phyloP scores from a whole-genome alignment of 805 yeast genomes.

The Teunomyces gatunensis region DNA sequence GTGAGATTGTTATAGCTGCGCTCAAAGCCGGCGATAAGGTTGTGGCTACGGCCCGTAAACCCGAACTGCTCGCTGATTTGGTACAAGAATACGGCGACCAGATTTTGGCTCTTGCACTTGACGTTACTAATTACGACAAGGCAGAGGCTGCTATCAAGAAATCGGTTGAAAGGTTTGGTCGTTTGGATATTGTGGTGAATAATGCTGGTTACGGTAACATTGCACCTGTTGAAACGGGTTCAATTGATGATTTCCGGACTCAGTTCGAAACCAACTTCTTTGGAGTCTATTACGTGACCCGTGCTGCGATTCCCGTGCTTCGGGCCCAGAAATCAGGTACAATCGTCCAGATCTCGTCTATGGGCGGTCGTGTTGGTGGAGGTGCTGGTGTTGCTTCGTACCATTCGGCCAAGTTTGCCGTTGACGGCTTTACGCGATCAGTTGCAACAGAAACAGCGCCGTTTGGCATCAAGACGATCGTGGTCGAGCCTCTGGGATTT shows the following conservation, averaged over 20 bases:
- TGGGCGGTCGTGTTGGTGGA: not conserved
- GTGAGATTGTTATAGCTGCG: not conserved
- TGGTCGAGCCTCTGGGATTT: not conserved
- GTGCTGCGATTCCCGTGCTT: not conserved
- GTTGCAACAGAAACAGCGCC: no score
- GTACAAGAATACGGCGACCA: not conserved
- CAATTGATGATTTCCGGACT: not conserved
- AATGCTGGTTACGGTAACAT: constrained; percentile 1
- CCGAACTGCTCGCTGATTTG: not conserved
- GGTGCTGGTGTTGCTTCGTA: not conserved
- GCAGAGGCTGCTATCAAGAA: not conserved
- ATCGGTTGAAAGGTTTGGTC: not conserved
- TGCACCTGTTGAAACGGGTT: not conserved
- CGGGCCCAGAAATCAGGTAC: not conserved
- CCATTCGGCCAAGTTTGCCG: not conserved
- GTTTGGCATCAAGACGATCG: not conserved
- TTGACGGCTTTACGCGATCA: no score
- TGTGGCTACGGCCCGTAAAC: not conserved
- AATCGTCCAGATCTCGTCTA: not conserved
- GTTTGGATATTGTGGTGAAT: not conserved
- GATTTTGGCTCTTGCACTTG: not conserved
- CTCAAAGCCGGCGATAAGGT: not conserved
- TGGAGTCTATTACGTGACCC: not conserved
- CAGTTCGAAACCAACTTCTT: not conserved
- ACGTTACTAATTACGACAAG: not conserved